These are phyloP conservation scores for Acidiella bohemica DNA, from an alignment of 495 filamentous ascomycete genomes.

Conservation along the genomic window DNA sequence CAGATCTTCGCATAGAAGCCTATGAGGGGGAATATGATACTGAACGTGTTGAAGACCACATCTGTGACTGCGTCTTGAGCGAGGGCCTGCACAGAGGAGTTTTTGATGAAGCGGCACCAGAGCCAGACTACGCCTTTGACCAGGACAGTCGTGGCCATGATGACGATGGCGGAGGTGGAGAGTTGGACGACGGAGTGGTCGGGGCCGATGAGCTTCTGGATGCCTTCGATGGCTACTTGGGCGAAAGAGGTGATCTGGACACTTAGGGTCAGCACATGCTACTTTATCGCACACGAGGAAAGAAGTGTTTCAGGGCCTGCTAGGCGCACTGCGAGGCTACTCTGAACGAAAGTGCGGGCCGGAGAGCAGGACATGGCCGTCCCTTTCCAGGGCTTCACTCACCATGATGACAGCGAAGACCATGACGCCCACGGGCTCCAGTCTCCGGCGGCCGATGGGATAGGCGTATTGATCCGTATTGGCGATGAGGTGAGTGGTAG, in stretches of 20 bases:
- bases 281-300: too few species aligned
- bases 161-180: constrained; percentile 56
- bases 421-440: constrained; percentile 43
- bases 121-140: constrained; percentile 78
- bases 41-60: constrained; percentile 85
- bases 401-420: constrained; percentile 42
- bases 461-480: constrained; percentile 68
- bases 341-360: too few species aligned
- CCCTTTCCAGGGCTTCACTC: too few species aligned
- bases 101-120: constrained; percentile 80
- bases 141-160: constrained; percentile 72
- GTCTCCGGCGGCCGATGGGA: constrained; percentile 61
- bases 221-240: constrained; percentile 65
- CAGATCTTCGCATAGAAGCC: constrained; percentile 65
- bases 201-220: constrained; percentile 45
- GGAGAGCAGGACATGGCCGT: too few species aligned
- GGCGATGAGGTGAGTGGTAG: constrained; percentile 60
- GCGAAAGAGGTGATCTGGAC: constrained; percentile 76
- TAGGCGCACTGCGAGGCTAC: too few species aligned
- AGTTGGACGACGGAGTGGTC: constrained; percentile 60
- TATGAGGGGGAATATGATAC: constrained; percentile 72
- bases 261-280: too few species aligned
- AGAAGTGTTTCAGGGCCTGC: too few species aligned
- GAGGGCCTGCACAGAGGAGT: constrained; percentile 76
- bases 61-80: constrained; percentile 54